These are phyloP conservation scores for Auricularia sp. DNA, from an alignment of 768 basidiomycete species.

Conservation along the genomic window DNA sequence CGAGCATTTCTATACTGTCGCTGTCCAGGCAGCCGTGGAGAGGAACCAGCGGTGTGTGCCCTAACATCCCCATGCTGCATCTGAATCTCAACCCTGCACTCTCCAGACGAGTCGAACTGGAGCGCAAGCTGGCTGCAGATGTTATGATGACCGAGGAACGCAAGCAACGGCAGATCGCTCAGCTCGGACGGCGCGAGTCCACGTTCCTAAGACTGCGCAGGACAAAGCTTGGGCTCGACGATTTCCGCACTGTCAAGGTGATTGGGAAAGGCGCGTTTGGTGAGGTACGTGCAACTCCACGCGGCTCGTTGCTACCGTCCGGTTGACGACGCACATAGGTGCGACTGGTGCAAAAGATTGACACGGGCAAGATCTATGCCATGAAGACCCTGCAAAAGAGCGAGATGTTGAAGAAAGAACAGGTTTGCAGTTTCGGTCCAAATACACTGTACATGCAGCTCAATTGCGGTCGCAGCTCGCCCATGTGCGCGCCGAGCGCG, in stretches of 20 bases:
- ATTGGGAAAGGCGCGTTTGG: constrained; percentile 99
- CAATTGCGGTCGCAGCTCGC: constrained; percentile 52
- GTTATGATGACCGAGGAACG: constrained; percentile 68
- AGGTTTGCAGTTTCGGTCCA: constrained; percentile 36
- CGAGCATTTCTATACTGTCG: constrained; percentile 94
- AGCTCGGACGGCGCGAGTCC: constrained; percentile 80
- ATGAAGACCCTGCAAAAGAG: constrained; percentile 97
- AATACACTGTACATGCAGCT: not conserved
- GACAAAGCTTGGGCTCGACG: constrained; percentile 81
- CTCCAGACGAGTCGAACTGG: constrained; percentile 75
- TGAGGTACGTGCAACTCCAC: constrained; percentile 47
- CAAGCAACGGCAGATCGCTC: constrained; percentile 72
- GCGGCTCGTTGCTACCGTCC: not conserved
- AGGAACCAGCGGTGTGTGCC: constrained; percentile 68
- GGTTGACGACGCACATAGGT: constrained; percentile 38
- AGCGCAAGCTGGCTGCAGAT: constrained; percentile 67
- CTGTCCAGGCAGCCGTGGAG: constrained; percentile 91
- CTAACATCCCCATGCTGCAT: not conserved
- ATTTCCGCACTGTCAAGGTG: constrained; percentile 96
- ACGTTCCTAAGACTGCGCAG: constrained; percentile 80
- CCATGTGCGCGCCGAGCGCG: constrained; percentile 95
- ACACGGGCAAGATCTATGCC: constrained; percentile 97
- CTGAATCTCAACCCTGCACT: not conserved
- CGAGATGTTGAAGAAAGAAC: constrained; percentile 99
- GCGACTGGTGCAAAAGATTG: constrained; percentile 88